Base-by-base conservation (phyloP, 108 stramenopile genomes). In the Nannochloropsis gaditana region DNA sequence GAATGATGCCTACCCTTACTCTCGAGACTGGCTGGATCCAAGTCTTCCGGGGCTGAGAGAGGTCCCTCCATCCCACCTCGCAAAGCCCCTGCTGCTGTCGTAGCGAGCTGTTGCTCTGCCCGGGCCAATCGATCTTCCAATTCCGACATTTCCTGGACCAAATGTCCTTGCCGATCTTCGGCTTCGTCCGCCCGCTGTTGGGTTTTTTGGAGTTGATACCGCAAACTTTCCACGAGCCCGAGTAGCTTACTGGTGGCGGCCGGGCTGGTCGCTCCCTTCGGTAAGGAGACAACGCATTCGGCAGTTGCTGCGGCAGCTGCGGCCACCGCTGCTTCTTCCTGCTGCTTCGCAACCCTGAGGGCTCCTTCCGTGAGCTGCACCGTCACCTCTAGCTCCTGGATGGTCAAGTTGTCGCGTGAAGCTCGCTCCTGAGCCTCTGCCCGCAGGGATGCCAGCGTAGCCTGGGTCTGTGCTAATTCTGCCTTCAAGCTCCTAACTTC, bases 321-420 rank as follows among this genome's bases (percentile, higher is more conserved):
- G 15, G 59, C 59, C n/a, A n/a, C 59, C n/a, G 59, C 59, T 73
- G 2, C 19, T 73, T 73, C 19, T 73, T 73, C 59, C n/a, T 73
- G 59, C n/a, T 73, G 59, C 8, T 73, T 73, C 19, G 59, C 59
- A n/a, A 73, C 19, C 19, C 15, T 15, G n/a, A 73, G 59, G 59
- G 59, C 59, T 4, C 59, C 59, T 73, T 73, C 59, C 19, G 59
- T 73, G 19, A 73, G n/a, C 6, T 73, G 59, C 59, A 73, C 59
- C 4, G 59, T 73, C 15, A 73, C 59, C 59, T 73, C 59, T n/a
- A 73, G n/a, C 59, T 73, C 59, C n/a, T 73, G 59, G 59, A 73
- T 73, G 59, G 59, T n/a, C 59, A 6, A n/a, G 59, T n/a, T 73
- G 59, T 73, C 59, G 15, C 59, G 15, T n/a, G 19, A n/a, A 2